Conservation (phyloP, 345 rosid species). For the Trapa bicornis region DNA sequence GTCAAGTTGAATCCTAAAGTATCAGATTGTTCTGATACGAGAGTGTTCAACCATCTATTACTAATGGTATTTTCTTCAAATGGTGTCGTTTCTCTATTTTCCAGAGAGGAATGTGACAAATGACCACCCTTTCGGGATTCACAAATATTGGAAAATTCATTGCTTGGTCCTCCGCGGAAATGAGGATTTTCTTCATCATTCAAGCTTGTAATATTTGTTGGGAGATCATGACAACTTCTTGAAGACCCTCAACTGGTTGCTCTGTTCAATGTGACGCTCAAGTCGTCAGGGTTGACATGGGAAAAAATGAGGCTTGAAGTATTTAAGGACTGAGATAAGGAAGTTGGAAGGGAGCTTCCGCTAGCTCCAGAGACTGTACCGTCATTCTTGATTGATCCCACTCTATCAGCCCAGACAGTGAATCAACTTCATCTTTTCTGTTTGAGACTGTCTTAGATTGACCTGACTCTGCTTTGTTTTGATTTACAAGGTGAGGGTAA, state of each 20-base stretch:
- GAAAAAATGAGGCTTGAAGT: conserved; percentile 48
- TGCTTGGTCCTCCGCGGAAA: conserved; percentile 20
- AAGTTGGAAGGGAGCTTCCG: conserved; percentile 38
- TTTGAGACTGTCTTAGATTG: conserved; percentile 31
- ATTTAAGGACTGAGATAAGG: conserved; percentile 23
- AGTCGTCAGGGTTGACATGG: conserved; percentile 66
- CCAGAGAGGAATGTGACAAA: conserved; percentile 9
- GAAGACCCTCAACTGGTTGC: conserved; percentile 74
- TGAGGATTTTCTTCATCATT: conserved; percentile 25
- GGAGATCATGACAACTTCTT: conserved; percentile 35
- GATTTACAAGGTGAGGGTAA: conserved; percentile 18
- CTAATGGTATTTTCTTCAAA: conserved; percentile 5
- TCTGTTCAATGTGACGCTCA: conserved; percentile 63
- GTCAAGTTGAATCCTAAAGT: conserved; percentile 10
- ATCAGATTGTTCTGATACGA: conserved; percentile 11
- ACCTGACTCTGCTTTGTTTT: conserved; percentile 15
- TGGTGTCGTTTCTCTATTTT: conserved; percentile 10
- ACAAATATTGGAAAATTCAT: conserved; percentile 19
- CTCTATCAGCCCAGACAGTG: conserved; percentile 32
- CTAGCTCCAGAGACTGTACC: conserved; percentile 22
- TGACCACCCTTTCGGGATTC: conserved; percentile 21
- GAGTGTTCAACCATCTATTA: not conserved
- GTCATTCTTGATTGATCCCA: conserved; percentile 29
- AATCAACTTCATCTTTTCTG: conserved; percentile 29
- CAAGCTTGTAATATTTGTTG: conserved; percentile 22